A percentile compares a stretch with the other conserved stretches of the same genome.
These are phyloP conservation scores for Alternaria longipes DNA, from an alignment of 2,329 filamentous ascomycete genomes.

Conservation along the genomic window DNA sequence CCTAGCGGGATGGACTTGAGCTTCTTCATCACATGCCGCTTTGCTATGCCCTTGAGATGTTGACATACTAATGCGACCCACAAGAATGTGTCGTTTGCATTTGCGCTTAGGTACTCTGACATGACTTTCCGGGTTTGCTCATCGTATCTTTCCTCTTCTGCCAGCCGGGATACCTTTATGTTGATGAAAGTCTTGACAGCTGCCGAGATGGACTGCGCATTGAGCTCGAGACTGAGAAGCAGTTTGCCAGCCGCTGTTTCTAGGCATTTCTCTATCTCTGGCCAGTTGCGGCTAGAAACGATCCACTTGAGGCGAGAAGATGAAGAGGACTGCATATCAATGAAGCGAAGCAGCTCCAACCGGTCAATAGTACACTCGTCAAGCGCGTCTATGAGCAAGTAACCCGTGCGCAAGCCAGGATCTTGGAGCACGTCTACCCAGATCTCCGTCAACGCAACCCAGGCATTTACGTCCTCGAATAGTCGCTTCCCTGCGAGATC, in stretches of 20 bases:
- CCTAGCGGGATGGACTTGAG: rapidly evolving
- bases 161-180: rapidly evolving
- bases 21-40: background rate
- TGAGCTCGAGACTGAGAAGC: background rate
- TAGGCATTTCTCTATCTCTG: rapidly evolving
- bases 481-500: no score
- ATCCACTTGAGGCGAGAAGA: no score
- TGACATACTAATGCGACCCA: background rate
- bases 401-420: no score
- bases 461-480: no score
- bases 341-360: no score
- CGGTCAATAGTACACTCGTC: rapidly evolving
- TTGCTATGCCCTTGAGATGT: background rate
- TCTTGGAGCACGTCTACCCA: rapidly evolving
- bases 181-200: background rate
- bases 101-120: rapidly evolving
- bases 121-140: rapidly evolving
- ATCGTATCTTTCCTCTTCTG: background rate
- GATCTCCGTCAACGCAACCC: rapidly evolving
- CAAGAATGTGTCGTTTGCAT: background rate
- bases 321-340: no score
- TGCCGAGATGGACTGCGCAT: rapidly evolving
- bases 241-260: background rate
- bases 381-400: no score
- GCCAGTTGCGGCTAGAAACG: rapidly evolving